Evolutionary conservation across 2,329 filamentous ascomycete species (phyloP).

Genomic region (Scedosporium dehoogii): DNA sequence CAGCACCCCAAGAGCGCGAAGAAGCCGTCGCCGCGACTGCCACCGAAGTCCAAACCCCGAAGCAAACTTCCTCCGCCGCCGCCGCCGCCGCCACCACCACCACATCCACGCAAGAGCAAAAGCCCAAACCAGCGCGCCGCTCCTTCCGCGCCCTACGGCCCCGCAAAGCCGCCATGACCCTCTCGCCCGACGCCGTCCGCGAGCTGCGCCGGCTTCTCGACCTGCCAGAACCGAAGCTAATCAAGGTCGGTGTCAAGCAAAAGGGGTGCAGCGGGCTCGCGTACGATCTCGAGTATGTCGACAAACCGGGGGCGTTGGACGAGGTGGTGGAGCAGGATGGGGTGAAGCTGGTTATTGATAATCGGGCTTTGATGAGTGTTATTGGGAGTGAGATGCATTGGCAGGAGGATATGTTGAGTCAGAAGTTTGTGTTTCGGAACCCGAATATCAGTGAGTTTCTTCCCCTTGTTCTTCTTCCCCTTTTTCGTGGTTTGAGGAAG

Average conservation of each 20-base stretch:
- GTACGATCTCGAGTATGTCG: slow-evolving; percentile 91
- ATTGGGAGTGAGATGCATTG: slow-evolving; percentile 99
- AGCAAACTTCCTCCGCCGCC: not conserved
- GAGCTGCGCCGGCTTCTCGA: slow-evolving; percentile 70
- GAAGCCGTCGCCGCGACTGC: not conserved
- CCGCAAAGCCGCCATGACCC: slow-evolving; percentile 82
- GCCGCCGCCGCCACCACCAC: not conserved
- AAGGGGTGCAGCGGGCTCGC: slow-evolving; percentile 87
- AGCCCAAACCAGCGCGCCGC: not conserved
- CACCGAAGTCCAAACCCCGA: not conserved
- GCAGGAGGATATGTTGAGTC: slow-evolving; percentile 88
- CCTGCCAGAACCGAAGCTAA: slow-evolving; percentile 82
- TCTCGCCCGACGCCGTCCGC: slow-evolving; percentile 69
- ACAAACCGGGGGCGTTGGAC: slow-evolving; percentile 79
- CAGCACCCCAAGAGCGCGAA: not conserved
- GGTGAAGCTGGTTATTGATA: slow-evolving; percentile 91
- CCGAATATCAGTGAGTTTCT: slow-evolving; percentile 86
- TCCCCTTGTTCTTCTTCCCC: not conserved
- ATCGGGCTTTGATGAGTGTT: slow-evolving; percentile 94
- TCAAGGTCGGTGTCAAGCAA: slow-evolving; percentile 89
- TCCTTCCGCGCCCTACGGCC: slow-evolving; percentile 25
- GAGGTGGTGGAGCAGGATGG: slow-evolving; percentile 93
- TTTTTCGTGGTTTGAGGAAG: not conserved
- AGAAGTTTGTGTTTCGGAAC: slow-evolving; percentile 89
- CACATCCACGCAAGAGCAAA: not conserved